Percentiles rank a stretch among this genome's conserved stretches.
phyloP scores from a whole-genome alignment of 192 early-diverging fungal genomes.

The Gamsiella multidivaricata region DNA sequence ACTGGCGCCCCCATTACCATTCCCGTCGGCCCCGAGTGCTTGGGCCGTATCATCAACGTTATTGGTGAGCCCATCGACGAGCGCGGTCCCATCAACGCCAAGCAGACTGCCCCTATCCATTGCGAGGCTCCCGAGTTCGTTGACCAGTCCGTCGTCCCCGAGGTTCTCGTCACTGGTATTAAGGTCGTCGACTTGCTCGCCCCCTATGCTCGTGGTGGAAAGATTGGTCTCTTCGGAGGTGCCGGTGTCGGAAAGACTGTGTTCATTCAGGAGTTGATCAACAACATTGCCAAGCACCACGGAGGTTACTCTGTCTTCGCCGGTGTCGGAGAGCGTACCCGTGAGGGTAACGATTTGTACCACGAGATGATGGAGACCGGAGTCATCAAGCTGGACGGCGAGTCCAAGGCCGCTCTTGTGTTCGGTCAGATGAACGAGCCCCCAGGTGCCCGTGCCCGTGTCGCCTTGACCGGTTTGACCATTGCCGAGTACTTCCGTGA shows the following conservation, averaged over 20 bases:
- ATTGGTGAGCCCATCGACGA: constrained; percentile 99
- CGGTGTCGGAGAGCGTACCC: constrained; percentile 98
- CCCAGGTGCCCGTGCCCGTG: constrained; percentile 98
- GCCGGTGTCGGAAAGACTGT: constrained; percentile 99
- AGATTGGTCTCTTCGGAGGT: constrained; percentile 99
- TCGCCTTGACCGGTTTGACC: constrained; percentile 96
- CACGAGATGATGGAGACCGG: constrained; percentile 97
- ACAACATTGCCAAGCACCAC: constrained; percentile 99
- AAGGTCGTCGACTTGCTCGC: constrained; percentile 99
- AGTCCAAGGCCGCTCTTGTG: constrained; percentile 94
- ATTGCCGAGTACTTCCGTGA: constrained; percentile 99
- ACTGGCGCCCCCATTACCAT: constrained; percentile 94
- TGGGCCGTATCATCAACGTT: constrained; percentile 99
- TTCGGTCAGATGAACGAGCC: constrained; percentile 99
- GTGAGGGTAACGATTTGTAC: constrained; percentile 99
- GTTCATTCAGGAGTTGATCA: constrained; percentile 98
- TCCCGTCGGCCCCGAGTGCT: constrained; percentile 93
- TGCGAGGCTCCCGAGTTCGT: constrained; percentile 93
- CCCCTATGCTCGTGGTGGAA: constrained; percentile 96
- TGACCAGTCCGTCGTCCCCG: constrained; percentile 94
- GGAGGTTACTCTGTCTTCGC: constrained; percentile 99
- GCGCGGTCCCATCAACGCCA: constrained; percentile 94
- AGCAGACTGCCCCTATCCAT: constrained; percentile 90
- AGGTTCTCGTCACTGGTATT: constrained; percentile 97
- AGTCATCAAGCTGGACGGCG: constrained; percentile 95